These are phyloP conservation scores for Acanthamoeba royreba DNA, from an alignment of 208 protist genomes.

Conservation along the genomic window DNA sequence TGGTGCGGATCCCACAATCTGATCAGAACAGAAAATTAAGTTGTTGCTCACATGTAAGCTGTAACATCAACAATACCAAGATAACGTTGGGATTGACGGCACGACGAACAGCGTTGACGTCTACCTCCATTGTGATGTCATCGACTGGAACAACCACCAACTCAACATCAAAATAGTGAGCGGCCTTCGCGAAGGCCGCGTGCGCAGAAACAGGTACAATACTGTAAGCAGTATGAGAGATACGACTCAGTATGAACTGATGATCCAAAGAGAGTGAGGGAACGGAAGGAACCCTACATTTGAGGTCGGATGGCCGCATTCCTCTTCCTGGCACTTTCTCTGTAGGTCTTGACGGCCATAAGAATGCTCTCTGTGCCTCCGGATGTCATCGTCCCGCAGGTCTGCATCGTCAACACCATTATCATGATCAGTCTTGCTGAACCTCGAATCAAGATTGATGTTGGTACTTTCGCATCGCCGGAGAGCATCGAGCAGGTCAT, in stretches of 20 bases:
- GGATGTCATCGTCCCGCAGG: conserved; percentile 90
- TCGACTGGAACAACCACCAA: conserved; percentile 88
- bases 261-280: too few relatives aligned
- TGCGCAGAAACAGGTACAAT: conserved; percentile 91
- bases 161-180: conserved; percentile 91
- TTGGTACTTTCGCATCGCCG: conserved; percentile 63
- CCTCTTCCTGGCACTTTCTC: conserved; percentile 79
- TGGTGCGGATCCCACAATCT: conserved; percentile 91
- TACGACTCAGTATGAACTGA: neutral
- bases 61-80: neutral
- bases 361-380: conserved; percentile 96
- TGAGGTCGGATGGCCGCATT: neutral
- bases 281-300: neutral
- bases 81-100: conserved; percentile 60
- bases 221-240: neutral
- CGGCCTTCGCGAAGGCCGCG: conserved; percentile 95
- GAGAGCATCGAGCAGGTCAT: conserved; percentile 93
- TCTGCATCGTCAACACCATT: conserved; percentile 60
- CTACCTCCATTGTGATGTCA: neutral
- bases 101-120: conserved; percentile 10
- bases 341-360: conserved; percentile 94
- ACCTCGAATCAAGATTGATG: too few relatives aligned
- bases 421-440: neutral
- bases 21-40: neutral
- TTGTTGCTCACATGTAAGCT: neutral